Evolutionary conservation across 2,329 filamentous ascomycete genomes (phyloP).

Genomic region (Immersiporthe knoxdaviesiana): DNA sequence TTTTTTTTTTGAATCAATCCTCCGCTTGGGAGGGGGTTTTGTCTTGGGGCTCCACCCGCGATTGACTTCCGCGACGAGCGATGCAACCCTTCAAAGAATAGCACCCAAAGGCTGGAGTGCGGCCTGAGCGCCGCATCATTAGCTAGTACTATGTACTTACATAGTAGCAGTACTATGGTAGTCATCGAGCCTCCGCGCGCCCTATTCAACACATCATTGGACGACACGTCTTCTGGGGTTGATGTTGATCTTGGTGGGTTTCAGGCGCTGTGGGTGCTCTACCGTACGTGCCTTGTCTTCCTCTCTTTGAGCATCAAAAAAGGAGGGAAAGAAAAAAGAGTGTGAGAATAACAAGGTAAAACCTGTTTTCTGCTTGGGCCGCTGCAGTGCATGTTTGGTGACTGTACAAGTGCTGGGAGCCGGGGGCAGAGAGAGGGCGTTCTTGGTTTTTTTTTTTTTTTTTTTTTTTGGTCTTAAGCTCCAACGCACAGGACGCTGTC

Average conservation of each 20-base stretch:
- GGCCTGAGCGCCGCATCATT: neutral
- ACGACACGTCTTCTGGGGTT: neutral
- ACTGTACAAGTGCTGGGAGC: too few species aligned
- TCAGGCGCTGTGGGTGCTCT: too few species aligned
- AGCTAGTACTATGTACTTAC: too few species aligned
- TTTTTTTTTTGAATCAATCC: neutral
- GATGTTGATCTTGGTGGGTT: neutral
- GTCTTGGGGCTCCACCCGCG: too few species aligned
- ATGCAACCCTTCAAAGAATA: neutral
- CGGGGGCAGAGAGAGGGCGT: too few species aligned
- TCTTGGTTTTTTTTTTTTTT: too few species aligned
- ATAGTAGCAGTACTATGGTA: neutral
- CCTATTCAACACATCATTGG: neutral
- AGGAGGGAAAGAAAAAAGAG: too few species aligned
- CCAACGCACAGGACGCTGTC: neutral
- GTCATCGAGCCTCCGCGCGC: neutral
- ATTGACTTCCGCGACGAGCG: neutral
- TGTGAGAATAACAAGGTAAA: neutral
- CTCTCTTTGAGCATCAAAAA: neutral
- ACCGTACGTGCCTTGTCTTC: too few species aligned
- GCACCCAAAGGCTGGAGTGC: neutral
- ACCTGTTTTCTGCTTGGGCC: neutral
- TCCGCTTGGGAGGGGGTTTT: neutral
- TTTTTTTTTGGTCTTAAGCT: neutral
- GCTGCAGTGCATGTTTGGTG: neutral